phyloP scores from a whole-genome alignment of 1,284 basidiomycete genomes.

The Moniliella sp. region DNA sequence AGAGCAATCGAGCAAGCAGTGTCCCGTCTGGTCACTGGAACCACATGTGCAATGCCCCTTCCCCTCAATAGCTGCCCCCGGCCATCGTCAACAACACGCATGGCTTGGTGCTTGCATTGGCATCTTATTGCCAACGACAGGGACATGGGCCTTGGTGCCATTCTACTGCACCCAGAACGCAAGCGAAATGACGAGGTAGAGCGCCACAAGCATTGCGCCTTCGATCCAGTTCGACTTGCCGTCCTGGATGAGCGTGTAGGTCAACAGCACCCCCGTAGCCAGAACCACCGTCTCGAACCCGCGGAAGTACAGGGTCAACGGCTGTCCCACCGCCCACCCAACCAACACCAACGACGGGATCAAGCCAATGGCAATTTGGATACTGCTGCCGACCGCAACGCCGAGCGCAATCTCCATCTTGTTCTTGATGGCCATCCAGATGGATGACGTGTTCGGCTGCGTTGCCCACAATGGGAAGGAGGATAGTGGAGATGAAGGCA shows the following conservation, averaged over 20 bases:
- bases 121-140: no score
- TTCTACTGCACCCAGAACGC: conserved; percentile 18
- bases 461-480: conserved; percentile 64
- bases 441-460: conserved; percentile 32
- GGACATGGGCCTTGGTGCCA: no score
- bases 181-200: conserved; percentile 22
- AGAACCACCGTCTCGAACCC: conserved; percentile 26
- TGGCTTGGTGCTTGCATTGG: no score
- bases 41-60: no score
- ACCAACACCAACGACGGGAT: conserved; percentile 31
- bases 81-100: no score
- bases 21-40: no score
- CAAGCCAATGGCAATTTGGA: conserved; percentile 25
- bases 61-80: no score
- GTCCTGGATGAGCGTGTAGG: conserved; percentile 31
- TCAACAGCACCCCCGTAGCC: conserved; percentile 29
- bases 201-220: conserved; percentile 34
- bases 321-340: conserved; percentile 33
- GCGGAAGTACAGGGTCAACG: conserved; percentile 25
- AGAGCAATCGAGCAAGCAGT: no score
- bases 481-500: conserved; percentile 39
- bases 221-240: conserved; percentile 26
- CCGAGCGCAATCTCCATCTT: conserved; percentile 42
- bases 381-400: conserved; percentile 65
- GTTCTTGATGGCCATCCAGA: conserved; percentile 27